Evolutionary conservation across 345 rosid species (phyloP).

Genomic region (Boechera retrofracta): DNA sequence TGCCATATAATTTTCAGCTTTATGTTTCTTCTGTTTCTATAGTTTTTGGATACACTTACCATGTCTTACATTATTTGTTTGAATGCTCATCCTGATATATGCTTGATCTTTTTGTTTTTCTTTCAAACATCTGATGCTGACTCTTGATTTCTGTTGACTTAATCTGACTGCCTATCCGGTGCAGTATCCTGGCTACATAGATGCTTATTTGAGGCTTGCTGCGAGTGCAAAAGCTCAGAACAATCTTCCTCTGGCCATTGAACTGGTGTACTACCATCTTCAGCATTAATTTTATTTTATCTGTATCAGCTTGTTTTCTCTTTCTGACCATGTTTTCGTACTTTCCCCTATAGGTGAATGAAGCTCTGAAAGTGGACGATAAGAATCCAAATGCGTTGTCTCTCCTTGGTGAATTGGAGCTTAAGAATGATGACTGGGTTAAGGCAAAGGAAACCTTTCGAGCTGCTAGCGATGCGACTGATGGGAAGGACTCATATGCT

Average conservation of each 20-base stretch:
- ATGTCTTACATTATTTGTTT: slow-evolving; percentile 1
- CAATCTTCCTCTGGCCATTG: slow-evolving; percentile 91
- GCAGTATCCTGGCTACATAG: slow-evolving; percentile 91
- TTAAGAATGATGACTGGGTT: slow-evolving; percentile 99
- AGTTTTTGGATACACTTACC: slow-evolving; percentile 10
- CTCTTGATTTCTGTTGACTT: slow-evolving; percentile 24
- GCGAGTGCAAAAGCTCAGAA: slow-evolving; percentile 87
- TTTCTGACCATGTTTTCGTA: slow-evolving; percentile 13
- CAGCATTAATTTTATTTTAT: slow-evolving; percentile 11
- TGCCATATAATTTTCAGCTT: slow-evolving; percentile 18
- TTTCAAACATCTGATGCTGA: slow-evolving; percentile 6
- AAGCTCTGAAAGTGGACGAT: slow-evolving; percentile 88
- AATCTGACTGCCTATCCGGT: slow-evolving; percentile 29
- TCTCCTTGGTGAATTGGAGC: slow-evolving; percentile 97
- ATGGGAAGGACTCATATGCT: slow-evolving; percentile 96
- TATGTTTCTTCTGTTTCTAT: slow-evolving; percentile 13
- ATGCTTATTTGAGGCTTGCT: slow-evolving; percentile 96
- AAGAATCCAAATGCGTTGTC: slow-evolving; percentile 89
- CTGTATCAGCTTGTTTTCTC: slow-evolving; percentile 21
- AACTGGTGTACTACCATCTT: slow-evolving; percentile 64
- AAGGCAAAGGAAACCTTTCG: slow-evolving; percentile 98
- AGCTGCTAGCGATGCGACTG: slow-evolving; percentile 92
- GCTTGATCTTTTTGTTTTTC: slow-evolving; percentile 29
- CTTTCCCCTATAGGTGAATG: slow-evolving; percentile 64
- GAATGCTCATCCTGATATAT: slow-evolving; percentile 25